Conservation (phyloP, 2,329 filamentous ascomycete species). For the Aspergillus pseudotamarii region DNA sequence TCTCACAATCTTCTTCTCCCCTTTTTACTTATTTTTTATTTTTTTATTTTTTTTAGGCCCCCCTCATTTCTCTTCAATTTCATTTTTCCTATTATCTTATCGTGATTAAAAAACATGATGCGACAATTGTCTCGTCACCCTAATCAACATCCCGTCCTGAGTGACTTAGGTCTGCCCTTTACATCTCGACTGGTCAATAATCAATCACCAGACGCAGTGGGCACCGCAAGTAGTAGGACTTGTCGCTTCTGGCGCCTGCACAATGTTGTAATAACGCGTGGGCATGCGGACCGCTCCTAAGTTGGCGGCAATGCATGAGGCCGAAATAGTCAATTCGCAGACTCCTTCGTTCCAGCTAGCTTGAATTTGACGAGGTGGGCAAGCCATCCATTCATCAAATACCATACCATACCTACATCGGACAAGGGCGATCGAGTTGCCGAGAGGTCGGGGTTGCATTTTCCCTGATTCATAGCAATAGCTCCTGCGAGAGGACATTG, state of each 20-base stretch:
- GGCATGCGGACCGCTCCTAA: slow-evolving; percentile 10
- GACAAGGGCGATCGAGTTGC: not conserved
- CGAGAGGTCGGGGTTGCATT: not conserved
- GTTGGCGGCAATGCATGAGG: slow-evolving; percentile 24
- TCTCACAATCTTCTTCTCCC: not conserved
- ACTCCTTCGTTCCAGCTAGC: slow-evolving; percentile 1
- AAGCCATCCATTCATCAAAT: not conserved
- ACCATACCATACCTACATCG: not conserved
- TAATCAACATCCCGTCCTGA: slow-evolving; percentile 6
- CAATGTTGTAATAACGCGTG: slow-evolving; percentile 29
- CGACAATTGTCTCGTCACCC: not conserved
- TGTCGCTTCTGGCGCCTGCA: slow-evolving; percentile 19
- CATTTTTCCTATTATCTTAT: not conserved
- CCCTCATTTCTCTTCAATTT: not conserved
- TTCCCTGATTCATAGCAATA: not conserved
- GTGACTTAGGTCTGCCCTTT: slow-evolving; percentile 1
- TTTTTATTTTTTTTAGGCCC: not conserved
- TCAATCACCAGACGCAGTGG: not conserved
- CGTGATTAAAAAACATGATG: too few relatives aligned
- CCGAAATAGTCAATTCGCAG: slow-evolving; percentile 18
- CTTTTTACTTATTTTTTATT: not conserved
- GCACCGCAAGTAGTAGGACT: slow-evolving; percentile 3
- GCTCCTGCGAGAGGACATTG: not conserved
- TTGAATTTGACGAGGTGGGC: not conserved
- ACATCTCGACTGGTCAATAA: not conserved